Percentiles rank a stretch among this genome's conserved stretches.
phyloP scores from a whole-genome alignment of 1,284 basidiomycete genomes.

The Ganoderma multipileum region DNA sequence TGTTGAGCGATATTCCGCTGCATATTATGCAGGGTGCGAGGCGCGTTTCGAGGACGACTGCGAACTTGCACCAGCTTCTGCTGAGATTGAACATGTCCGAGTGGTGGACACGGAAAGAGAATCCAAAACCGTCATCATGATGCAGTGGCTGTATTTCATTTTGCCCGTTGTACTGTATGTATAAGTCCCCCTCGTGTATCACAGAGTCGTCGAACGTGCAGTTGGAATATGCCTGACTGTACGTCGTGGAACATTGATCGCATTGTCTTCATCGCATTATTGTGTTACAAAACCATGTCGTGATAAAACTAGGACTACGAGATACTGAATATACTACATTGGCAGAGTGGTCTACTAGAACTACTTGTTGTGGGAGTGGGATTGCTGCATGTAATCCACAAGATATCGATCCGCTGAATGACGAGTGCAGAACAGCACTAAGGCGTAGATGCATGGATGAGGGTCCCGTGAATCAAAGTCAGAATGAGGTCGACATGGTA shows the following conservation, averaged over 20 bases:
- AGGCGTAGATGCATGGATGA: conserved; percentile 17
- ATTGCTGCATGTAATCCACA: neutral
- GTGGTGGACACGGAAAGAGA: conserved; percentile 33
- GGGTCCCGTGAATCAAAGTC: conserved; percentile 18
- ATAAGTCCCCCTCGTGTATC: neutral
- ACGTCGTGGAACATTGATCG: conserved; percentile 5
- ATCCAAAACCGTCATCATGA: neutral
- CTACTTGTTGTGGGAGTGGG: conserved; percentile 21
- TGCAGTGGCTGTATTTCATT: neutral
- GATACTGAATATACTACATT: conserved; percentile 30
- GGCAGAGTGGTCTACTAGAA: conserved; percentile 21
- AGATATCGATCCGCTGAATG: conserved; percentile 13
- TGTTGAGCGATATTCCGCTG: conserved; percentile 37
- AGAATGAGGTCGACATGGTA: conserved; percentile 16
- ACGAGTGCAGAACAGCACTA: conserved; percentile 15
- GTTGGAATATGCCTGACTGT: too few species aligned
- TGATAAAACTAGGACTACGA: conserved; percentile 29
- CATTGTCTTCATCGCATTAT: conserved; percentile 19
- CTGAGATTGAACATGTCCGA: conserved; percentile 36
- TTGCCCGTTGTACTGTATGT: neutral
- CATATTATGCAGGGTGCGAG: conserved; percentile 30
- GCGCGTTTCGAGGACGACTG: conserved; percentile 37
- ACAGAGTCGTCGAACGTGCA: neutral
- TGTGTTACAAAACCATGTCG: conserved; percentile 26
- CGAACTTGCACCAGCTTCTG: conserved; percentile 39